Evolutionary conservation across 1,284 basidiomycete genomes (phyloP).

Genomic region (Ustilago nuda): DNA sequence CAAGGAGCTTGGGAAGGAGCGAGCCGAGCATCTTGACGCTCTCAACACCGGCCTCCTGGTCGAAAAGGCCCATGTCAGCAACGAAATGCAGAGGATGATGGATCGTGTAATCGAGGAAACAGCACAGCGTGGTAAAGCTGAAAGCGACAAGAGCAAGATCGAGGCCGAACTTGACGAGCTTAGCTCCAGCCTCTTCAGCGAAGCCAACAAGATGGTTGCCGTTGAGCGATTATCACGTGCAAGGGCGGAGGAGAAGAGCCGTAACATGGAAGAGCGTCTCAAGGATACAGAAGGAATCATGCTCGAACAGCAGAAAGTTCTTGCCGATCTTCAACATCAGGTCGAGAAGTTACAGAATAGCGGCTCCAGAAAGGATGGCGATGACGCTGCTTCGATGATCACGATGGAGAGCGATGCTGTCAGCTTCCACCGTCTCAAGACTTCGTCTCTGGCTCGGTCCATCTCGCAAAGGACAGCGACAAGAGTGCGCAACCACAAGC

Average conservation of each 20-base stretch:
- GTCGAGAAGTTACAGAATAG: slow-evolving; percentile 74
- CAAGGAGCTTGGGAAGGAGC: slow-evolving; percentile 74
- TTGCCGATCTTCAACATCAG: slow-evolving; percentile 84
- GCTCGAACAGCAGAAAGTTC: slow-evolving; percentile 71
- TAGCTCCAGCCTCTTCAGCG: slow-evolving; percentile 76
- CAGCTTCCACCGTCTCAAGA: slow-evolving; percentile 49
- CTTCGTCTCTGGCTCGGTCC: slow-evolving; percentile 40
- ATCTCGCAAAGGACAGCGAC: slow-evolving; percentile 36
- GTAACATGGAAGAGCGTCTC: slow-evolving; percentile 82
- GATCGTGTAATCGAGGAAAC: slow-evolving; percentile 94
- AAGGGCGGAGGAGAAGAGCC: slow-evolving; percentile 83
- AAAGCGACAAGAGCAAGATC: slow-evolving; percentile 77
- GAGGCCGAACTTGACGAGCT: slow-evolving; percentile 81
- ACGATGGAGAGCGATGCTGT: slow-evolving; percentile 41
- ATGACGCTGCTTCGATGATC: slow-evolving; percentile 29
- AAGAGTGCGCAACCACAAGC: slow-evolving; percentile 31
- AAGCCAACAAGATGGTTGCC: slow-evolving; percentile 75
- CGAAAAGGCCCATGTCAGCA: slow-evolving; percentile 86
- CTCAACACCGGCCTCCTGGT: slow-evolving; percentile 84
- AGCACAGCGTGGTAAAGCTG: slow-evolving; percentile 86
- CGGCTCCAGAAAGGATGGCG: slow-evolving; percentile 26
- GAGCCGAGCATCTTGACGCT: slow-evolving; percentile 70
- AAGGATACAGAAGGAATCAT: slow-evolving; percentile 81
- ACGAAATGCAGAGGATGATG: slow-evolving; percentile 92
- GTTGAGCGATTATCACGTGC: slow-evolving; percentile 82